phyloP scores from a whole-genome alignment of 2,329 filamentous ascomycete genomes.

The Diaporthe helianthi region DNA sequence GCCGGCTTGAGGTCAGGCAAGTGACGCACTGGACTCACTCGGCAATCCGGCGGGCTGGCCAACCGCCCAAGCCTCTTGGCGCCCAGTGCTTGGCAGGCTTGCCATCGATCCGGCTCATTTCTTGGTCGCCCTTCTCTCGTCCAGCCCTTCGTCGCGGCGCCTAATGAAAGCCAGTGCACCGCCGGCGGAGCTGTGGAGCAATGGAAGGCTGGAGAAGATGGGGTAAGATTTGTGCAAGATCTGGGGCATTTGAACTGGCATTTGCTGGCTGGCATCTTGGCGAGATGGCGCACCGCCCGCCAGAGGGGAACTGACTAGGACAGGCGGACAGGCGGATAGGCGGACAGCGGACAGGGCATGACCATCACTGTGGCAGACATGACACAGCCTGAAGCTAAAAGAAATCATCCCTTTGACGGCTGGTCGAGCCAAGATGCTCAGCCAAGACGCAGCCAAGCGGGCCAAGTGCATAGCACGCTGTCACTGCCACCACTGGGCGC shows the following conservation, averaged over 20 bases:
- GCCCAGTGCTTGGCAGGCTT: slow-evolving; percentile 29
- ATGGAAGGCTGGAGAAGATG: neutral
- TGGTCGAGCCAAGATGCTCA: slow-evolving; percentile 6
- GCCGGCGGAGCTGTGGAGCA: neutral
- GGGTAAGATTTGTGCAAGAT: neutral
- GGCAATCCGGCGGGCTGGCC: slow-evolving; percentile 15
- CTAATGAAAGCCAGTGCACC: slow-evolving; percentile 2
- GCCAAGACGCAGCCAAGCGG: slow-evolving; percentile 33
- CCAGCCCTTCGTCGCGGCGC: neutral
- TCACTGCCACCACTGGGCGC: slow-evolving; percentile 19
- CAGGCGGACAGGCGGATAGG: neutral
- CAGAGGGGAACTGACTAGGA: neutral
- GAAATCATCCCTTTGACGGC: slow-evolving; percentile 17
- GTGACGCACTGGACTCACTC: slow-evolving; percentile 23
- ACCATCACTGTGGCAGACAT: neutral
- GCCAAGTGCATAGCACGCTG: slow-evolving; percentile 28
- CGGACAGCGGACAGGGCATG: too few relatives aligned
- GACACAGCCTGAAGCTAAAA: slow-evolving; percentile 11
- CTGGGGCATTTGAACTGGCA: neutral
- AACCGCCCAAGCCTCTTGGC: slow-evolving; percentile 27
- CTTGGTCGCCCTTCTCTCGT: neutral
- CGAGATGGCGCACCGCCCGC: neutral
- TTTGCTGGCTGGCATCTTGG: slow-evolving; percentile 21
- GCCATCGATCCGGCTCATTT: slow-evolving; percentile 19
- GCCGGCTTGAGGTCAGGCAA: slow-evolving; percentile 3